Percentiles rank a stretch among this genome's conserved stretches.
Evolutionary conservation across 768 basidiomycete species (phyloP).

Genomic region (Amanita pallidorosea): DNA sequence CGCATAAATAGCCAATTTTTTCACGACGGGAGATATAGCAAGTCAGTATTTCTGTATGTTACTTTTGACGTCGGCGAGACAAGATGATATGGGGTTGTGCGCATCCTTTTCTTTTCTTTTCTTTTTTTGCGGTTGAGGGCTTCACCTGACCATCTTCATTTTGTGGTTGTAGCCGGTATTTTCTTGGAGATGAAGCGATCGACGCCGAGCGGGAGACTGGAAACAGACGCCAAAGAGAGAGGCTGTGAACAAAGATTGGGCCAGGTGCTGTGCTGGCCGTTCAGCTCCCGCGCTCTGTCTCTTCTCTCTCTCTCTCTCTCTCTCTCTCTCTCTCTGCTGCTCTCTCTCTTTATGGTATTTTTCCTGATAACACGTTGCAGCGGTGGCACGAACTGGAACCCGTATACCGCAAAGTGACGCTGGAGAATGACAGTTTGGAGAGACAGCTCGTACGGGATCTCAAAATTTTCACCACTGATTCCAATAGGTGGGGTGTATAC

Average conservation of each 20-base stretch:
- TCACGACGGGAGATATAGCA: conserved; percentile 72
- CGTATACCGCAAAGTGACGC: conserved; percentile 64
- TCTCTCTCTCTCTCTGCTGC: too few relatives aligned
- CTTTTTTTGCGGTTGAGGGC: neutral
- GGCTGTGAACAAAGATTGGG: conserved; percentile 92
- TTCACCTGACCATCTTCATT: neutral
- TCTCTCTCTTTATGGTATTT: neutral
- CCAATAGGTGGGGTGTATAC: conserved; percentile 57
- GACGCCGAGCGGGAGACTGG: conserved; percentile 58
- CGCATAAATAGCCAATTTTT: conserved; percentile 70
- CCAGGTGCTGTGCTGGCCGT: conserved; percentile 44
- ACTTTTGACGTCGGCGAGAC: conserved; percentile 82
- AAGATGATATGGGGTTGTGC: conserved; percentile 54
- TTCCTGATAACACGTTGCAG: conserved; percentile 25
- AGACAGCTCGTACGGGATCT: conserved; percentile 65
- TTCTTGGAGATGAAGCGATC: conserved; percentile 86
- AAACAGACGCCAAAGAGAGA: conserved; percentile 57
- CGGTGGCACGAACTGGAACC: conserved; percentile 81
- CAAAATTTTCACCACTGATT: conserved; percentile 71
- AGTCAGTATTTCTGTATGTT: conserved; percentile 87
- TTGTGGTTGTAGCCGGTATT: conserved; percentile 47
- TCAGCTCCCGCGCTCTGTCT: too few relatives aligned
- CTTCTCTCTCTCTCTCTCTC: too few relatives aligned
- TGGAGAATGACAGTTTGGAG: conserved; percentile 70
- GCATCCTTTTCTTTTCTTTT: neutral